Percentiles rank a stretch among this genome's conserved stretches.
Evolutionary conservation across 176 grass and related monocot species (phyloP).

Genomic region (Melocanna baccifera): DNA sequence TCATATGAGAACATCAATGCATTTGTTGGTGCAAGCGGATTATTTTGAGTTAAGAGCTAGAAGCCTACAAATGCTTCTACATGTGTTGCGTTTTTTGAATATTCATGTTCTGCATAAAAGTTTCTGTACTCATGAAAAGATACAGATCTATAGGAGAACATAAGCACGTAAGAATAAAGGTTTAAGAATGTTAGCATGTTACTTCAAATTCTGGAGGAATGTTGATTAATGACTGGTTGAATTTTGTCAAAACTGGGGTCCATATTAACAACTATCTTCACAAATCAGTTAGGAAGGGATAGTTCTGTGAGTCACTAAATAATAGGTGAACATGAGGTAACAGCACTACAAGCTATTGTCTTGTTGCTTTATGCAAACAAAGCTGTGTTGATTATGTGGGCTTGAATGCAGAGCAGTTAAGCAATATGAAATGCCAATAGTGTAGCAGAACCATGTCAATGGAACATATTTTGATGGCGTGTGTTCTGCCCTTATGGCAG

Average conservation of each 20-base stretch:
- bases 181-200: background rate
- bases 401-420: background rate
- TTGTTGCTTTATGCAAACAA: background rate
- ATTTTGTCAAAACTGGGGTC: background rate
- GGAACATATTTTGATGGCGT: constrained; percentile 11
- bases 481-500: background rate
- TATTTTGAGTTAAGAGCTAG: background rate
- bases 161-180: background rate
- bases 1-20: background rate
- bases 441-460: background rate
- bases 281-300: background rate
- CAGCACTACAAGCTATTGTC: background rate
- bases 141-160: background rate
- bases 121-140: background rate
- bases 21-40: background rate
- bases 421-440: background rate
- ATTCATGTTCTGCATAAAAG: background rate
- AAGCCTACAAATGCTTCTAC: background rate
- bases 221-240: background rate
- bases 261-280: constrained; percentile 1
- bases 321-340: background rate
- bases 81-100: background rate
- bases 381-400: background rate
- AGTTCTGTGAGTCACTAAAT: background rate
- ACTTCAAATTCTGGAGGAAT: background rate